A percentile compares a stretch with the other conserved stretches of the same genome.
phyloP scores from a whole-genome alignment of 176 grass and related monocot genomes.

The Musa schizocarpa region DNA sequence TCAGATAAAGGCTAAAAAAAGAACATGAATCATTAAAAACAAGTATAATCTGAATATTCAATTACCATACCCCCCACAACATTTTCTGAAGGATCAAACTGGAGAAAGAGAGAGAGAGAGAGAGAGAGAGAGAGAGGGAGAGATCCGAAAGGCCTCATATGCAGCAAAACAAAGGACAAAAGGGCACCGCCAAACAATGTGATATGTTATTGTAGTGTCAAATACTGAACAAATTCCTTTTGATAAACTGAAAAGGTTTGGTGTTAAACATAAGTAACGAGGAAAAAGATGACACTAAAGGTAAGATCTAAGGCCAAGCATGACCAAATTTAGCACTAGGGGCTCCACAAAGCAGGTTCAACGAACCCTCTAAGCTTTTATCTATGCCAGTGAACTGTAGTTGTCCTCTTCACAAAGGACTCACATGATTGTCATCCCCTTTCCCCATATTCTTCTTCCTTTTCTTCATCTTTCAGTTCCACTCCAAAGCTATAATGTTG shows the following conservation, averaged over 20 bases:
- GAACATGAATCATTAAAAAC: neutral
- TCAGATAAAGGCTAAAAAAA: neutral
- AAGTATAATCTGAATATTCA: neutral
- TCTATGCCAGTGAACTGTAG: neutral
- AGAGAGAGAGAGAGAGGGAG: neutral
- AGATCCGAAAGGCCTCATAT: neutral
- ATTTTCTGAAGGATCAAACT: neutral
- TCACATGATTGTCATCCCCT: constrained; percentile 10
- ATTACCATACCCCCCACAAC: neutral
- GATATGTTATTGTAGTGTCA: too few relatives aligned
- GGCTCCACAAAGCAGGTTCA: neutral
- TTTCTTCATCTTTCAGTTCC: neutral
- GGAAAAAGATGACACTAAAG: neutral
- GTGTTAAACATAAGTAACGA: neutral
- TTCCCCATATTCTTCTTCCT: constrained; percentile 15
- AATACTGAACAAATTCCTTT: neutral
- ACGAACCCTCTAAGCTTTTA: neutral
- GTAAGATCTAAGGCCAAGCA: neutral
- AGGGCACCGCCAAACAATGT: neutral
- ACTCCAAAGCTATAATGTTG: neutral
- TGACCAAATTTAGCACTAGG: neutral
- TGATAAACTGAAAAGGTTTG: neutral
- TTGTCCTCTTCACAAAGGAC: neutral
- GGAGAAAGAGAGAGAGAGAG: neutral
- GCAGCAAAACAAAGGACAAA: neutral